phyloP scores from a whole-genome alignment of 495 filamentous ascomycete species.

The Wilcoxina mikolae region DNA sequence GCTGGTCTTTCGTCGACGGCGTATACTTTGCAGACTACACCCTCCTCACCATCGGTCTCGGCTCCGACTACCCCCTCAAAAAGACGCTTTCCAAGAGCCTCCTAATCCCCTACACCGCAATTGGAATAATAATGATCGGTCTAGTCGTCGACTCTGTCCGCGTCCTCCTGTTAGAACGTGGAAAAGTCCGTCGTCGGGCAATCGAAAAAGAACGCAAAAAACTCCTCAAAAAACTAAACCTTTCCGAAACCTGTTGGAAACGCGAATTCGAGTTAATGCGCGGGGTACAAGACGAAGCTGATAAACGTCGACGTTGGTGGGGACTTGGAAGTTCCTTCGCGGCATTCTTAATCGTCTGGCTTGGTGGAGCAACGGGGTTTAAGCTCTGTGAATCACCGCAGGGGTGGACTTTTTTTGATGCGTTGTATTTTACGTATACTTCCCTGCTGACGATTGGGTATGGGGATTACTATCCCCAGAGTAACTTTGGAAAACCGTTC shows the following conservation, averaged over 20 bases:
- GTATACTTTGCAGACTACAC: conserved; percentile 79
- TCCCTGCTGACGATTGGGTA: conserved; percentile 75
- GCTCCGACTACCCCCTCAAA: conserved; percentile 44
- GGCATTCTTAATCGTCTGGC: conserved; percentile 61
- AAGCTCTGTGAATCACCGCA: conserved; percentile 39
- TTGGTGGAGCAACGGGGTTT: conserved; percentile 65
- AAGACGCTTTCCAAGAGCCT: conserved; percentile 46
- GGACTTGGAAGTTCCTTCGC: conserved; percentile 47
- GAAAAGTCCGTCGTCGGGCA: conserved; percentile 53
- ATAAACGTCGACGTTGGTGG: conserved; percentile 50
- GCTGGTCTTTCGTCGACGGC: conserved; percentile 63
- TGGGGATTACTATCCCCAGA: conserved; percentile 56
- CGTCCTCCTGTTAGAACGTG: conserved; percentile 62
- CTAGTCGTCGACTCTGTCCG: conserved; percentile 72
- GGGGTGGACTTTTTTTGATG: conserved; percentile 64
- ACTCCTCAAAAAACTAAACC: conserved; percentile 31
- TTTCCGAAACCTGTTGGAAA: conserved; percentile 32
- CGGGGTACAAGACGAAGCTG: conserved; percentile 51
- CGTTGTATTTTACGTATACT: conserved; percentile 67
- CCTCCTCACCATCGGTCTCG: conserved; percentile 69
- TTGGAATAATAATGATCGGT: conserved; percentile 71
- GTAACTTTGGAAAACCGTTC: conserved; percentile 59
- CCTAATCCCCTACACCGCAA: conserved; percentile 64
- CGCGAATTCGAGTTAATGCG: conserved; percentile 77
- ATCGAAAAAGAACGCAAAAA: conserved; percentile 51